A percentile compares a stretch with the other conserved stretches of the same genome.
These are phyloP conservation scores for Xylaria arbuscula DNA, from an alignment of 2,329 filamentous ascomycete species.

Conservation along the genomic window DNA sequence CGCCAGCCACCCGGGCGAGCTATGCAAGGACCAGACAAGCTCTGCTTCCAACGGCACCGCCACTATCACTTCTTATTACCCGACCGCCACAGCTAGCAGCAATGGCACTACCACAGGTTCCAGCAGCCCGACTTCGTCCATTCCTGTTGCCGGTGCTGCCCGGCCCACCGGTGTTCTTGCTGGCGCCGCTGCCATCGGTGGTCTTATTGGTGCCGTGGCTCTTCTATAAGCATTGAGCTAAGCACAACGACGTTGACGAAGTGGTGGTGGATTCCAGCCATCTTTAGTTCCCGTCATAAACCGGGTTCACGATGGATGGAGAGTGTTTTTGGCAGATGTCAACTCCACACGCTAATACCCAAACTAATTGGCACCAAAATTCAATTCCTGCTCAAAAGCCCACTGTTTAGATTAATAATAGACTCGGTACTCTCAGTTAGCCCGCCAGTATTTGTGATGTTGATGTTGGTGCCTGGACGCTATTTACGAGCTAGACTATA, in stretches of 20 bases:
- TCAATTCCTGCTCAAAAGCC: not conserved
- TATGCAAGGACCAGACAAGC: not conserved
- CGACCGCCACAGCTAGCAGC: not conserved
- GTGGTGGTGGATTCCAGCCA: not conserved
- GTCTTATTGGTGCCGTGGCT: slow-evolving; percentile 20
- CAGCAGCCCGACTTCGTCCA: not conserved
- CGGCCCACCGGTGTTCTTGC: slow-evolving; percentile 18
- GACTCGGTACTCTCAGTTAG: not conserved
- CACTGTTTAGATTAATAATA: not conserved
- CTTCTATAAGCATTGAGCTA: slow-evolving; percentile 20
- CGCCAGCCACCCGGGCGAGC: slow-evolving; percentile 2
- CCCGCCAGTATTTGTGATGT: too few relatives aligned
- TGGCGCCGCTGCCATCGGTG: slow-evolving; percentile 4
- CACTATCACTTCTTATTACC: not conserved
- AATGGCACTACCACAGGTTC: not conserved
- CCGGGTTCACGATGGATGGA: not conserved
- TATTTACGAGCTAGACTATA: too few relatives aligned
- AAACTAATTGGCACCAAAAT: not conserved
- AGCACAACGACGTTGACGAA: not conserved
- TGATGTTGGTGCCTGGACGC: too few relatives aligned
- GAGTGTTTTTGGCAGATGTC: not conserved
- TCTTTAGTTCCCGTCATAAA: not conserved
- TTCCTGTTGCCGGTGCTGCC: slow-evolving; percentile 8
- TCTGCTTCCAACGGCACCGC: not conserved
- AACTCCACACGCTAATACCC: not conserved